Percentiles rank a stretch among this genome's conserved stretches.
Evolutionary conservation across 805 yeast species (phyloP).

Genomic region (Ogataea paradorogensis): DNA sequence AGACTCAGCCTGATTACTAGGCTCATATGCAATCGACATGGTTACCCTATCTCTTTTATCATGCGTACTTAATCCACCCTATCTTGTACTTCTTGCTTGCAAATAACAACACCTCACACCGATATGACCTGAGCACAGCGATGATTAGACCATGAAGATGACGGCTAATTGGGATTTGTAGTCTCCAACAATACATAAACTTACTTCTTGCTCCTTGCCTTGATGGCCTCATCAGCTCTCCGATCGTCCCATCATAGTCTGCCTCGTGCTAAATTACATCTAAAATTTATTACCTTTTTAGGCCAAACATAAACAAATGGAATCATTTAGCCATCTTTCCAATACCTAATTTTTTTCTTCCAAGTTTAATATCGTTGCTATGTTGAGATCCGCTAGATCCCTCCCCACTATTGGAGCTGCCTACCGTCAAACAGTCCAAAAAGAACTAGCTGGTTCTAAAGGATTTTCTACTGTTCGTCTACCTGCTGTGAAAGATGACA

Average conservation of each 20-base stretch:
- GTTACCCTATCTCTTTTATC: too few relatives aligned
- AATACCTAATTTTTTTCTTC: neutral
- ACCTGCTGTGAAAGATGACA: slow-evolving; percentile 10
- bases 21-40: too few relatives aligned
- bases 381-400: slow-evolving; percentile 36
- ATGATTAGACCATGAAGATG: too few relatives aligned
- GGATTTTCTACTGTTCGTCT: slow-evolving; percentile 10
- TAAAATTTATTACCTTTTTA: neutral
- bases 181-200: too few relatives aligned
- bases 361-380: slow-evolving; percentile 8
- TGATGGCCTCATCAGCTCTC: too few relatives aligned
- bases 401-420: slow-evolving; percentile 32
- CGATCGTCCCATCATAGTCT: too few relatives aligned
- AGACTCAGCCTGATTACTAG: too few relatives aligned
- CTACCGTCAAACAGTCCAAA: slow-evolving; percentile 25
- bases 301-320: slow-evolving; percentile 11
- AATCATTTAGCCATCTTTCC: slow-evolving; percentile 1
- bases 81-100: too few relatives aligned
- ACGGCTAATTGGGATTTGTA: too few relatives aligned
- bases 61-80: too few relatives aligned
- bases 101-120: slow-evolving; percentile 1
- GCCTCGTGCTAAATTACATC: too few relatives aligned
- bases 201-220: too few relatives aligned
- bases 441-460: slow-evolving; percentile 10
- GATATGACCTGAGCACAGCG: neutral